Evolutionary conservation across 2,329 filamentous ascomycete species (phyloP).

Genomic region (Calonectria pteridis): DNA sequence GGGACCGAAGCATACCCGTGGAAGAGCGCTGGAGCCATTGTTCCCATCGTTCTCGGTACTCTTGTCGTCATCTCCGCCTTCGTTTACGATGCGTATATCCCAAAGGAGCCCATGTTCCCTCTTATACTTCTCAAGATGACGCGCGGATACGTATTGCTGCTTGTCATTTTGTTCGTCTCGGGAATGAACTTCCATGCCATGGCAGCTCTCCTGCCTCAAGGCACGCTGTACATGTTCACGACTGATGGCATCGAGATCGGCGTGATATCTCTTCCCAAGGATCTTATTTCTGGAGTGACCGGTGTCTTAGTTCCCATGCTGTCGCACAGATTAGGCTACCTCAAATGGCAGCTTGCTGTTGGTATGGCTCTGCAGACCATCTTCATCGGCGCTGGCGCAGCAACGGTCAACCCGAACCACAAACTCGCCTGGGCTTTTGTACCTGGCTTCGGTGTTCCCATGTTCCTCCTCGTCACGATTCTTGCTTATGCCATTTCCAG

Average conservation of each 20-base stretch:
- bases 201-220: slow-evolving; percentile 25
- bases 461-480: slow-evolving; percentile 27
- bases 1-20: neutral
- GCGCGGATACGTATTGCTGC: neutral
- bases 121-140: neutral
- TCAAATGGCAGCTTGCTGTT: slow-evolving; percentile 9
- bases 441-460: slow-evolving; percentile 13
- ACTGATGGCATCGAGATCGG: slow-evolving; percentile 22
- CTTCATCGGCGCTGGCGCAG: slow-evolving; percentile 26
- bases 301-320: neutral
- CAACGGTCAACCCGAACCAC: slow-evolving; percentile 30
- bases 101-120: neutral
- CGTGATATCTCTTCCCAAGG: neutral
- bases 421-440: slow-evolving; percentile 32
- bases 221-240: slow-evolving; percentile 31
- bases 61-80: neutral
- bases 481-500: slow-evolving; percentile 27
- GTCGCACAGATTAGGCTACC: neutral
- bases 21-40: slow-evolving; percentile 1
- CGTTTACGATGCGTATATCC: neutral
- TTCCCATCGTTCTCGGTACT: neutral
- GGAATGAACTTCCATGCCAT: slow-evolving; percentile 32
- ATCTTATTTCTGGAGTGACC: neutral
- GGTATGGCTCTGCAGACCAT: slow-evolving; percentile 23
- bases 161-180: slow-evolving; percentile 25